Evolutionary conservation across 768 basidiomycete genomes (phyloP).

Genomic region (Tricholoma hemisulphureum): DNA sequence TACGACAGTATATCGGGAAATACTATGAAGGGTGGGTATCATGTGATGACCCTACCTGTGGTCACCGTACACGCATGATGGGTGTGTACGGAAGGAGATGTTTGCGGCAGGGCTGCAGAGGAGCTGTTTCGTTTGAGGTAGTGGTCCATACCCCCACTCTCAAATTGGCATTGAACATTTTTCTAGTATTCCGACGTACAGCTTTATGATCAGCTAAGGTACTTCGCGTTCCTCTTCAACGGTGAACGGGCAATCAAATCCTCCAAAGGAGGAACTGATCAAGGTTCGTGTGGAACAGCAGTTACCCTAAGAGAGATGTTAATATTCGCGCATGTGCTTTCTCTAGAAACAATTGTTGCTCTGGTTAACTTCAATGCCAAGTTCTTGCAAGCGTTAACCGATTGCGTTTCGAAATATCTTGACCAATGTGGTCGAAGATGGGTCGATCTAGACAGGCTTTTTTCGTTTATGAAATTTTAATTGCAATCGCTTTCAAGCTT

Average conservation of each 20-base stretch:
- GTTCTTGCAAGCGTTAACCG: slow-evolving; percentile 51
- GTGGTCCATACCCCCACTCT: slow-evolving; percentile 25
- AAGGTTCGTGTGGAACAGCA: slow-evolving; percentile 31
- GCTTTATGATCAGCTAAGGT: slow-evolving; percentile 89
- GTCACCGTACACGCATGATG: slow-evolving; percentile 88
- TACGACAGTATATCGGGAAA: slow-evolving; percentile 68
- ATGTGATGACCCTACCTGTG: slow-evolving; percentile 86
- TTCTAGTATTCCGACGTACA: slow-evolving; percentile 42
- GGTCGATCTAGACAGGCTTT: slow-evolving; percentile 78
- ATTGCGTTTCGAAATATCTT: slow-evolving; percentile 75
- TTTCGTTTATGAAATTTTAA: slow-evolving; percentile 69
- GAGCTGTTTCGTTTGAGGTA: slow-evolving; percentile 75
- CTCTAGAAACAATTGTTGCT: slow-evolving; percentile 53
- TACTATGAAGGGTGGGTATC: slow-evolving; percentile 91
- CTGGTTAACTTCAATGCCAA: slow-evolving; percentile 48
- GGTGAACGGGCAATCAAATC: slow-evolving; percentile 55
- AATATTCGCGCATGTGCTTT: neutral
- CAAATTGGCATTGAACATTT: neutral
- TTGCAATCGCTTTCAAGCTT: neutral
- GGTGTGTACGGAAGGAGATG: slow-evolving; percentile 87
- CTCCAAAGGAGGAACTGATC: slow-evolving; percentile 44
- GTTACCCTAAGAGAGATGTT: neutral
- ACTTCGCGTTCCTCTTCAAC: slow-evolving; percentile 79
- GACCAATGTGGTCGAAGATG: slow-evolving; percentile 85
- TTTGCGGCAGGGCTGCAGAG: slow-evolving; percentile 64